Conservation (phyloP, 768 basidiomycete genomes). For the Agaricus sinodeliciosus region DNA sequence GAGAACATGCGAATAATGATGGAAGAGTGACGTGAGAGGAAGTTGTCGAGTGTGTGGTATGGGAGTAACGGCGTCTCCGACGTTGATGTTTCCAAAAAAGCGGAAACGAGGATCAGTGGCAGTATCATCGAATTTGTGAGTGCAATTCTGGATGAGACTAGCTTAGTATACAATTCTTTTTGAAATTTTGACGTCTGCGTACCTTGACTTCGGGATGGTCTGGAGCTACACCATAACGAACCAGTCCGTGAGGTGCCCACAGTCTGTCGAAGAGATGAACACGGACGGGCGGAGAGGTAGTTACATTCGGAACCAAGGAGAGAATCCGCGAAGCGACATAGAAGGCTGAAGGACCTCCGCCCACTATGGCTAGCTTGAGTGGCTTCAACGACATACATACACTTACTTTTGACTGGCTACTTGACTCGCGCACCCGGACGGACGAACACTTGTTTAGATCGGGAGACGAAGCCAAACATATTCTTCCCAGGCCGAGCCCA, state of each 20-base stretch:
- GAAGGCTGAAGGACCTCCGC: conserved; percentile 96
- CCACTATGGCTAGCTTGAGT: conserved; percentile 82
- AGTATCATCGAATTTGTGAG: conserved; percentile 84
- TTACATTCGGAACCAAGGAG: conserved; percentile 44
- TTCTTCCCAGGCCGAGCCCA: background rate
- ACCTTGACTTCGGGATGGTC: conserved; percentile 99
- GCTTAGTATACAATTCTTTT: background rate
- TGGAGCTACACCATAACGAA: conserved; percentile 94
- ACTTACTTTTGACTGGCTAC: too few species aligned
- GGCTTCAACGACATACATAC: conserved; percentile 13
- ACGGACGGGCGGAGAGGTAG: conserved; percentile 24
- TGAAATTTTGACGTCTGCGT: conserved; percentile 12
- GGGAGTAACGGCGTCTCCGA: conserved; percentile 30
- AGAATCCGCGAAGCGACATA: conserved; percentile 89
- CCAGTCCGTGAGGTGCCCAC: conserved; percentile 92
- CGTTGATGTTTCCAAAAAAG: conserved; percentile 89
- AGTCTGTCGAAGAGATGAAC: conserved; percentile 90
- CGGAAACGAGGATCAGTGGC: conserved; percentile 75
- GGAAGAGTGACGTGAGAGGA: conserved; percentile 52
- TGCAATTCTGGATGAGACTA: conserved; percentile 68
- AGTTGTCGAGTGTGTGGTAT: conserved; percentile 51
- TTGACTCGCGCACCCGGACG: too few species aligned
- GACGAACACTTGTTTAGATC: background rate
- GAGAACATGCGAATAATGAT: conserved; percentile 79
- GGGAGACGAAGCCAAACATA: background rate